These are phyloP conservation scores for Cucurbita maxima DNA, from an alignment of 306 rosid genomes.

Conservation along the genomic window DNA sequence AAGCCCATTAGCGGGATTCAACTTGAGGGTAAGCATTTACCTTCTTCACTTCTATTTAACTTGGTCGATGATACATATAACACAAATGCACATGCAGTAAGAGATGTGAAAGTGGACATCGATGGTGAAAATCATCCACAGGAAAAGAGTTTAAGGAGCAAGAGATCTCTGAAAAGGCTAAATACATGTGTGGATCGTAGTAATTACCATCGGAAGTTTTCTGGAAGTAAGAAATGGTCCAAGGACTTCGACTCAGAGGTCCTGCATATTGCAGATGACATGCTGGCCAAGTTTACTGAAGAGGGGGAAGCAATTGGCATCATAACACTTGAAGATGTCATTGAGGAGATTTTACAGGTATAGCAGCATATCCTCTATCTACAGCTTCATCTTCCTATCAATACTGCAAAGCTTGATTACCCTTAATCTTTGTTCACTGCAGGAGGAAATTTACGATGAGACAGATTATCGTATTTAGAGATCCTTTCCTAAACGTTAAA, in stretches of 20 bases:
- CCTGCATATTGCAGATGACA: slow-evolving; percentile 36
- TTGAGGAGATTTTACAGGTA: slow-evolving; percentile 45
- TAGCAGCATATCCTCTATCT: neutral
- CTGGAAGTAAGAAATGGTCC: slow-evolving; percentile 51
- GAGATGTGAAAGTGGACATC: slow-evolving; percentile 38
- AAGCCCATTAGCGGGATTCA: slow-evolving; percentile 14
- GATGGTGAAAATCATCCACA: slow-evolving; percentile 22
- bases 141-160: slow-evolving; percentile 25
- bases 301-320: slow-evolving; percentile 65
- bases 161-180: slow-evolving; percentile 29
- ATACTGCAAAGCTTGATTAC: neutral
- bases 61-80: neutral
- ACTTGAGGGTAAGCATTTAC: slow-evolving; percentile 26
- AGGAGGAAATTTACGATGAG: slow-evolving; percentile 25
- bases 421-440: neutral
- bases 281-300: slow-evolving; percentile 39
- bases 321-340: slow-evolving; percentile 65
- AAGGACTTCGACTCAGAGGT: slow-evolving; percentile 46
- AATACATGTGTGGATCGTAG: slow-evolving; percentile 28
- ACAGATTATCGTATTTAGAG: slow-evolving; percentile 10
- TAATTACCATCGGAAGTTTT: slow-evolving; percentile 17
- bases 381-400: neutral
- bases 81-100: slow-evolving; percentile 7
- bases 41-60: neutral
- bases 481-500: neutral